These are phyloP conservation scores for Tephrocybe sp. DNA, from an alignment of 768 basidiomycete genomes.

Conservation along the genomic window DNA sequence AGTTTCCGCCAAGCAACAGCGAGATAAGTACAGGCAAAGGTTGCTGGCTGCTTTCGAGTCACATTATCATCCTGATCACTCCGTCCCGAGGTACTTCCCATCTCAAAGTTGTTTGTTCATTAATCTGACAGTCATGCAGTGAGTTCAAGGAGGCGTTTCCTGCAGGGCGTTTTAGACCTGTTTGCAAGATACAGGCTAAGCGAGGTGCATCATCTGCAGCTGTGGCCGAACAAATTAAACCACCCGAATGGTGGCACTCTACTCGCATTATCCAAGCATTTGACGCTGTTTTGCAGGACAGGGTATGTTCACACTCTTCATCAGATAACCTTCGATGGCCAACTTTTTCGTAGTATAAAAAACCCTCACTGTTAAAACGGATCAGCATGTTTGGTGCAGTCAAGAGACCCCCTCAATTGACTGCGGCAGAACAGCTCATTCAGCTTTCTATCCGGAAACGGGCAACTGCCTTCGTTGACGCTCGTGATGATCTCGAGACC, in stretches of 20 bases:
- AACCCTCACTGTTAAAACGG: constrained; percentile 84
- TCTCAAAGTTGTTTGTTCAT: constrained; percentile 2
- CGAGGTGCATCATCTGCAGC: constrained; percentile 75
- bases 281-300: constrained; percentile 83
- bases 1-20: constrained; percentile 76
- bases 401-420: constrained; percentile 71
- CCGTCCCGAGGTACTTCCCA: constrained; percentile 60
- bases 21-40: constrained; percentile 76
- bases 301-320: constrained; percentile 41
- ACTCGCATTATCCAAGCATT: constrained; percentile 90
- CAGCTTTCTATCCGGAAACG: constrained; percentile 89
- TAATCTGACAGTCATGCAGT: constrained; percentile 35
- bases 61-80: constrained; percentile 88
- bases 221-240: constrained; percentile 86
- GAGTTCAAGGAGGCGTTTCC: constrained; percentile 97
- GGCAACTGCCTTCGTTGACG: constrained; percentile 93
- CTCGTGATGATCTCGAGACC: constrained; percentile 90
- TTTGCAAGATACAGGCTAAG: constrained; percentile 89
- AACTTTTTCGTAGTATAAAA: constrained; percentile 63
- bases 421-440: constrained; percentile 79
- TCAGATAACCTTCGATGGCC: neutral
- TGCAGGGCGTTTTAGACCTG: constrained; percentile 85
- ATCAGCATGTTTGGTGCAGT: constrained; percentile 75
- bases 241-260: constrained; percentile 94
- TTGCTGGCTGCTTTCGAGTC: constrained; percentile 79